A percentile compares a stretch with the other conserved stretches of the same genome.
Evolutionary conservation across 139 green algal species (phyloP).

Genomic region (Chlorella sp.): DNA sequence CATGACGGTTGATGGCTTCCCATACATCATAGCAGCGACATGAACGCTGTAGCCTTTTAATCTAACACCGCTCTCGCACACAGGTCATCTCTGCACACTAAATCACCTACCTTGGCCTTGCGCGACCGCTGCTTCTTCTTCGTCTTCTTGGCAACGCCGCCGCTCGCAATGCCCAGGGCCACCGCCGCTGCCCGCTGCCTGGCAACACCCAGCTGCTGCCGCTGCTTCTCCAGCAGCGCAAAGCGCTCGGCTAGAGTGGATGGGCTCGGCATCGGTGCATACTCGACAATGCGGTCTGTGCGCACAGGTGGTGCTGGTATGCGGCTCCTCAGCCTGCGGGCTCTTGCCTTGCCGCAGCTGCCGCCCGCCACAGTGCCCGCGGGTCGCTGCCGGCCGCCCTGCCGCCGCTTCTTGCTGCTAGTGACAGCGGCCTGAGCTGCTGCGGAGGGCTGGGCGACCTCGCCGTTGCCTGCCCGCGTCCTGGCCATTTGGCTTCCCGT

Average conservation of each 20-base stretch:
- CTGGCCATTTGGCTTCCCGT: too few relatives aligned
- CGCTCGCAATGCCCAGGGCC: background rate
- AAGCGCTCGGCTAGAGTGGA: constrained; percentile 10
- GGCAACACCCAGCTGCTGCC: background rate
- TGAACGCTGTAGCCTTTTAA: too few relatives aligned
- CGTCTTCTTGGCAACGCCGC: background rate
- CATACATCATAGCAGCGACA: too few relatives aligned
- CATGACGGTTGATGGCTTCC: too few relatives aligned
- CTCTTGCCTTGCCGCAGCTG: background rate
- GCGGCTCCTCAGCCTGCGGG: background rate
- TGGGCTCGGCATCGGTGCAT: background rate
- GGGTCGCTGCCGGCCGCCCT: background rate
- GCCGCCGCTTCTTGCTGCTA: background rate
- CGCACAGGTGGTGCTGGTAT: too few relatives aligned
- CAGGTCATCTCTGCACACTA: too few relatives aligned
- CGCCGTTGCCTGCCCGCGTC: too few relatives aligned
- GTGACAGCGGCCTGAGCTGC: background rate
- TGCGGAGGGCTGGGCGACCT: too few relatives aligned
- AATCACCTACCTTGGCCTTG: background rate
- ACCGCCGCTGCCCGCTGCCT: background rate
- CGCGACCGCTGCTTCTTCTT: background rate
- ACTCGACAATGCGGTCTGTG: background rate
- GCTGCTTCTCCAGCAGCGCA: constrained; percentile 24
- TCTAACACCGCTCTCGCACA: too few relatives aligned
- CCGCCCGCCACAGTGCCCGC: background rate